A percentile compares a stretch with the other conserved stretches of the same genome.
phyloP scores from a whole-genome alignment of 2,329 filamentous ascomycete species.

The Basipetospora sp. region DNA sequence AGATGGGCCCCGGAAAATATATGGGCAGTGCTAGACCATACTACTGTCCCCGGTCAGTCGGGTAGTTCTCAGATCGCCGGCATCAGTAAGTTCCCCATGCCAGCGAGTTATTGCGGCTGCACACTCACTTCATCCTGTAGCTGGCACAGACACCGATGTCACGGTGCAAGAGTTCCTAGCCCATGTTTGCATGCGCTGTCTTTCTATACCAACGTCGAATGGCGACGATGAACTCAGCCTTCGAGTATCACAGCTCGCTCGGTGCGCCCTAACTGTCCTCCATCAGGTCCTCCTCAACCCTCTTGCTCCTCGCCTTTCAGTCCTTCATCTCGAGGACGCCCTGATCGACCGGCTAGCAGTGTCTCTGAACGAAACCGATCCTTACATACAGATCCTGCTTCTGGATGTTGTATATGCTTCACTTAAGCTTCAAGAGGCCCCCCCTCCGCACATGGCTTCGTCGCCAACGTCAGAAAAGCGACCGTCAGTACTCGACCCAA shows the following conservation, averaged over 20 bases:
- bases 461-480: slow-evolving; percentile 35
- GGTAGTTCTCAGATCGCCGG: slow-evolving; percentile 14
- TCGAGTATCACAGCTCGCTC: slow-evolving; percentile 52
- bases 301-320: slow-evolving; percentile 41
- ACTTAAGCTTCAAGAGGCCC: slow-evolving; percentile 47
- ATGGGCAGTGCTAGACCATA: slow-evolving; percentile 56
- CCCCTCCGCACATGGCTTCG: slow-evolving; percentile 23
- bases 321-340: slow-evolving; percentile 53
- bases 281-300: slow-evolving; percentile 54
- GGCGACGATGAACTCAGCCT: slow-evolving; percentile 18
- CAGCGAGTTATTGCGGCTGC: too few species aligned
- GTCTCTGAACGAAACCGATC: slow-evolving; percentile 46
- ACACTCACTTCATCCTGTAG: slow-evolving; percentile 17
- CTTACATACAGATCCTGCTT: slow-evolving; percentile 60
- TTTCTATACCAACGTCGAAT: slow-evolving; percentile 29
- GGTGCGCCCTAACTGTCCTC: slow-evolving; percentile 53
- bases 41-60: slow-evolving; percentile 34
- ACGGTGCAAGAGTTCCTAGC: slow-evolving; percentile 55
- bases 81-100: too few species aligned
- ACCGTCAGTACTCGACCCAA: slow-evolving; percentile 24
- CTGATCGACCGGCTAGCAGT: slow-evolving; percentile 54
- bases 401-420: slow-evolving; percentile 65
- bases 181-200: slow-evolving; percentile 48
- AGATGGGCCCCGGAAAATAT: slow-evolving; percentile 52
- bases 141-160: slow-evolving; percentile 38